Base-by-base conservation (phyloP, 495 filamentous ascomycete species). In the Penicillium flavigenum region DNA sequence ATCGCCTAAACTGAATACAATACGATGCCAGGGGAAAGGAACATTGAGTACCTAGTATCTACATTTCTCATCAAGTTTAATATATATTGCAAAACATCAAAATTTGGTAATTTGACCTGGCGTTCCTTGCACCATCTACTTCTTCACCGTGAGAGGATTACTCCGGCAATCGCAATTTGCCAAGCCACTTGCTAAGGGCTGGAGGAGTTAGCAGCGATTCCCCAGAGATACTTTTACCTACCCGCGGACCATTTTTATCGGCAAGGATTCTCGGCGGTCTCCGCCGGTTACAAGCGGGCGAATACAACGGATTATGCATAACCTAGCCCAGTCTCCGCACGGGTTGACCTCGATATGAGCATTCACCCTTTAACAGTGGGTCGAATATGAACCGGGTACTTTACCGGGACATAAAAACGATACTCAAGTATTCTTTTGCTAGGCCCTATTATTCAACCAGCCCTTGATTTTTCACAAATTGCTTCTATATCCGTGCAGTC, bases 261-360 rank as follows among this genome's bases (percentile, higher is more conserved):
- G 51, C 9, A 53, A 44, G 51, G 5, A 8, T 32, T 53, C 38
- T 41, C 10, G 36, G 36, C 36, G 36, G 36, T 7, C 51, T 44
- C 51, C 51, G 36, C 36, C 16, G 39, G 39, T 22, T 53, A 53
- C 12, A 53, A 44, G 24, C 51, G 51, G 36, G 10, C 31, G 10
- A 34, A 5, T 12, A 11, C 20, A 20, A 12, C n/a, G 2, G 48
- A 34, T 34, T 34, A 14, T 34, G 10, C 31, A 4, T 34, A 34
- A 34, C 31, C 11, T 4, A 34, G 31, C 10, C 31, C 31, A 12
- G 11, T 14, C 31, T 34, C 11, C 31, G 10, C 31, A 34, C 10
- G 31, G 36, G 3, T 9, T n/a, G 36, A 39, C 36, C 36, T 39
- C 17, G n/a, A 17, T 39, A 9, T 17, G 36, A 39, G 36, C 16